Base-by-base conservation (phyloP, 78 protist genomes). In the Dictyostelium brefeldianum region DNA sequence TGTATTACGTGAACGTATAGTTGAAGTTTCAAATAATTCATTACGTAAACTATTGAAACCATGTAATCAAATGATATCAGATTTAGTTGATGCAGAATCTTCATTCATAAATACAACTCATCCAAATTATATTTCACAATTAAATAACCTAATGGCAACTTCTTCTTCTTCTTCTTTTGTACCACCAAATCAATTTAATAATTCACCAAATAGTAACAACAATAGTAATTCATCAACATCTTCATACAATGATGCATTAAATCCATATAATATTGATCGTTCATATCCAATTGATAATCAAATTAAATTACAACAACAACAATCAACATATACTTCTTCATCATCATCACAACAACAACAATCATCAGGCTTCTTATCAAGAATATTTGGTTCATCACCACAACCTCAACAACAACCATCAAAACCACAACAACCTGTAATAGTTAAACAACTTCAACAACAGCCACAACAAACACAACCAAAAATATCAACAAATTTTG, bases 51-150 rank as follows among this genome's bases (percentile, higher is more conserved):
- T 75, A 14, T 1, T 78, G 1, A 56, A 41, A 7, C 96, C 96
- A n/a, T 80, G 94, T 59, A 87, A 80, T 62, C 74, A 78, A 67
- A 87, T 92, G 96, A 92, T 97, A 43, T n/a, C 64, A n/a, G 83
- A 89, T 65, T 14, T 96, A 47, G 97, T 98, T 47, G 89, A 77
- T 41, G 91, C 89, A 51, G 98, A 97, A 73, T 12, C 89, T 43
- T 79, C 95, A 20, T 97, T 92, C 59, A 96, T 98, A 78, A 98
- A 98, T 96, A 98, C 98, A 9, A 71, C 78, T 20, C 99, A 98
- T 81, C 99, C 99, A 22, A 97, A 8, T n/a, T 73, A 74, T 20
- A 8, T 70, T 29, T 11, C 10, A 7, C 59, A 81, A 65, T 64
- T 81, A 78, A 64, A 84, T 73, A 47, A 71, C 7, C 29, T 54